Evolutionary conservation across 257 asterid genomes (phyloP).

Genomic region (Solanum ossicruentum): DNA sequence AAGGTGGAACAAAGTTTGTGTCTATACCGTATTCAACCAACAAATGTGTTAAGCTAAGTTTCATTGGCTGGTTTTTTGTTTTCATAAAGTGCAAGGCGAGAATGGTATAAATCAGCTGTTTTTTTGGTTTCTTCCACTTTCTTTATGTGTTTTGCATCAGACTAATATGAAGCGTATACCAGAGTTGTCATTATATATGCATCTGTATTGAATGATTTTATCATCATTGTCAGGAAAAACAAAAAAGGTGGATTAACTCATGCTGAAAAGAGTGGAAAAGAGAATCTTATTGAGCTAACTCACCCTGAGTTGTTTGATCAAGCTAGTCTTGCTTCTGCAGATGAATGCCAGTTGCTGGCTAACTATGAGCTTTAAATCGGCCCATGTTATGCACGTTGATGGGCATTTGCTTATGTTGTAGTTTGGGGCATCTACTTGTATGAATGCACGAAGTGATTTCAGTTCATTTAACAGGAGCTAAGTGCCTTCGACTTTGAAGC

Average conservation of each 20-base stretch:
- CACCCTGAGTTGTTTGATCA: neutral
- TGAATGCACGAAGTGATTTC: slow-evolving; percentile 2
- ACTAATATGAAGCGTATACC: neutral
- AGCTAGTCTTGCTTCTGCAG: neutral
- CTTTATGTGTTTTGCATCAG: neutral
- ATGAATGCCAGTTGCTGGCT: neutral
- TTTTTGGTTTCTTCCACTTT: neutral
- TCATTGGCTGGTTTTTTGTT: neutral
- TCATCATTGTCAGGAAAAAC: slow-evolving; percentile 8
- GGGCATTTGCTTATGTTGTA: slow-evolving; percentile 10
- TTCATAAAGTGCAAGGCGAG: neutral
- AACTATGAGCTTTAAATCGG: neutral
- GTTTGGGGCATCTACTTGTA: slow-evolving; percentile 12
- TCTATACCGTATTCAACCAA: neutral
- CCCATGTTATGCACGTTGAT: neutral
- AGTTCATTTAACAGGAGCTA: slow-evolving; percentile 11
- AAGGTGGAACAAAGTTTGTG: neutral
- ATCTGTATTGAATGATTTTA: neutral
- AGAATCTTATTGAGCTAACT: slow-evolving; percentile 10
- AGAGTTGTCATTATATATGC: neutral
- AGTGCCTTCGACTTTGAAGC: slow-evolving; percentile 1
- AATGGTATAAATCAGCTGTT: neutral
- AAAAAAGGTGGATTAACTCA: slow-evolving; percentile 7
- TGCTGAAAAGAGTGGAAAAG: neutral
- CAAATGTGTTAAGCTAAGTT: neutral